Evolutionary conservation across 371 early-diverging fungal species (phyloP), one percentile per base, ranked within the genome.

Genomic region (Smittium mucronatum): DNA sequence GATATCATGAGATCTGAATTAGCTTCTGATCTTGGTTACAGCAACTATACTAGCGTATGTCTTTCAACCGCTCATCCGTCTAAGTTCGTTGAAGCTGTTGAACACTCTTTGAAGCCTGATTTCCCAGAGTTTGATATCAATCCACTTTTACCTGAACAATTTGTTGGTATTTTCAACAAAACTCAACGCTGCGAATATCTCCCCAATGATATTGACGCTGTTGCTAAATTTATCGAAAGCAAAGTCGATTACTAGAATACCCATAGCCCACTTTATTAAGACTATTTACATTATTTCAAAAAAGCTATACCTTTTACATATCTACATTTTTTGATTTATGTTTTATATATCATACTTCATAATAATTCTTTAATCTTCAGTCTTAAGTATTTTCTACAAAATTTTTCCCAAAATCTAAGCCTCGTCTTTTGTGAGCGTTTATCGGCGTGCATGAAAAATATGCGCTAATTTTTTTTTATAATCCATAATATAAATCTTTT

Each of bases 31-130:
- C 70, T 74, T 21, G 74, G 65, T 36, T 31, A 35, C 25, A 36
- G 66, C 11, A 31, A 69, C 15, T 71, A 69, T 8, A 73, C 77
- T 64, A 81, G 87, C 64, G 79, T 95, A 58, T 89, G 89, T 65
- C 81, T 97, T 36, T 86, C 94, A 33, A 96, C 98, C 0, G 98
- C 98, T 28, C 93, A 93, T 65, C 98, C 98, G 32, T 95, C 95
- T 63, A 97, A 97, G 79, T 97, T 97, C 79, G 85, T 92, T 1
- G 93, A 91, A 35, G 93, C 96, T 17, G 94, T 97, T 34, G 85
- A 88, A 72, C 75, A 79, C 66, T 91, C 96, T 26, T 79, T 93
- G 68, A 83, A 87, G 75, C 76, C 69, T 5, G 34, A 57, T 32
- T 74, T 72, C 26, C 47, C 69, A 17, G 79, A 80, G 2, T 84